Evolutionary conservation across 2,329 filamentous ascomycete species (phyloP).

Genomic region (Talaromyces verruculosus): DNA sequence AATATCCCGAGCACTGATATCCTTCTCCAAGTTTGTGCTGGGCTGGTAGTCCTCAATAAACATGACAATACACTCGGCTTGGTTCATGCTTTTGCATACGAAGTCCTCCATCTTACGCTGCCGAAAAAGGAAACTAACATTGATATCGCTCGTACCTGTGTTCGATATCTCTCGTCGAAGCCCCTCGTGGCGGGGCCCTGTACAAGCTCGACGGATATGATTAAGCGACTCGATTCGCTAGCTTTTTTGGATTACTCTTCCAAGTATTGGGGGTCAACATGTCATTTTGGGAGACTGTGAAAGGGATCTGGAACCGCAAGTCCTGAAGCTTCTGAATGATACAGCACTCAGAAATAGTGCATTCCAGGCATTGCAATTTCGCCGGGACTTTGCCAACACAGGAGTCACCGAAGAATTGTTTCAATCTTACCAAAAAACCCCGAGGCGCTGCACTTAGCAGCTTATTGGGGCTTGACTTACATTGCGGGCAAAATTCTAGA

Average conservation of each 20-base stretch:
- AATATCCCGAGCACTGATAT: conserved; percentile 9
- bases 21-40: conserved; percentile 12
- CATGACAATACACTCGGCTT: conserved; percentile 13
- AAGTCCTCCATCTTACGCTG: background rate
- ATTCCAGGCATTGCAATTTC: background rate
- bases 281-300: background rate
- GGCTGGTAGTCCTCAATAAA: conserved; percentile 15
- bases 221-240: background rate
- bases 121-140: background rate
- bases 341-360: background rate
- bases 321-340: background rate
- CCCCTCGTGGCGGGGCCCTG: background rate
- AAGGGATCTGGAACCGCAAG: background rate
- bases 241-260: background rate
- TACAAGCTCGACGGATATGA: background rate
- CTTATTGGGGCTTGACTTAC: background rate
- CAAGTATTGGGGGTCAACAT: background rate
- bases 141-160: background rate
- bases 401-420: background rate
- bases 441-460: background rate
- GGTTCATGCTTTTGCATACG: conserved; percentile 16
- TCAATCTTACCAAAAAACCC: background rate
- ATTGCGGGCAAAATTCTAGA: background rate
- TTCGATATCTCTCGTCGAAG: background rate
- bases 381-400: background rate